These are phyloP conservation scores for Solanum boliviense DNA, from an alignment of 257 asterid species.

Conservation along the genomic window DNA sequence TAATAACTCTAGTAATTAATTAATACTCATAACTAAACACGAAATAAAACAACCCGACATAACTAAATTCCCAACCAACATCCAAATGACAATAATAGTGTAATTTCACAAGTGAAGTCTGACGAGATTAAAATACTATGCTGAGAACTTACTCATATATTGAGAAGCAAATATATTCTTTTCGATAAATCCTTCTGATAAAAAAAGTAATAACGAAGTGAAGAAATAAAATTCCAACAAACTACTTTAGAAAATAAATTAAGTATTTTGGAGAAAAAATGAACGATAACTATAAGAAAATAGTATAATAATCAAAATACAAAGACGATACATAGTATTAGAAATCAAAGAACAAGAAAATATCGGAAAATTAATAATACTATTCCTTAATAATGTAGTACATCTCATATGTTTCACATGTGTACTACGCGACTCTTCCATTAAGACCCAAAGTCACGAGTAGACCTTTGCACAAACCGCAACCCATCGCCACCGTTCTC, in stretches of 20 bases:
- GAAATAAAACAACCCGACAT: too few species aligned
- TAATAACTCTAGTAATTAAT: background rate
- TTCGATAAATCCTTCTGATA: too few species aligned
- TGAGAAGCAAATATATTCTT: too few species aligned
- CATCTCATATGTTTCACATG: background rate
- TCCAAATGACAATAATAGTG: background rate
- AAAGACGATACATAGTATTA: too few species aligned
- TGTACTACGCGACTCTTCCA: background rate
- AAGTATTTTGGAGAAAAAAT: background rate
- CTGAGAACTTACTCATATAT: background rate
- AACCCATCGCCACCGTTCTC: background rate
- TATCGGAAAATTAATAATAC: background rate
- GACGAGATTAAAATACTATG: too few species aligned
- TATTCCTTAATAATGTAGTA: background rate
- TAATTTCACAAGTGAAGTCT: background rate
- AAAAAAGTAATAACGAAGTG: background rate
- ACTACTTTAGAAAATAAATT: background rate
- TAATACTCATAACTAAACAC: too few species aligned
- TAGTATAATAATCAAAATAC: too few species aligned
- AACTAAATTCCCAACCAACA: background rate
- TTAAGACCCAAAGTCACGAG: background rate
- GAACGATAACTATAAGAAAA: too few species aligned
- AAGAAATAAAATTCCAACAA: too few species aligned
- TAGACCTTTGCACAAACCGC: background rate
- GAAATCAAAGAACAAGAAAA: too few species aligned